Base-by-base conservation (phyloP, 2,329 filamentous ascomycete species). In the Neophaeococcomyces mojaviensis region DNA sequence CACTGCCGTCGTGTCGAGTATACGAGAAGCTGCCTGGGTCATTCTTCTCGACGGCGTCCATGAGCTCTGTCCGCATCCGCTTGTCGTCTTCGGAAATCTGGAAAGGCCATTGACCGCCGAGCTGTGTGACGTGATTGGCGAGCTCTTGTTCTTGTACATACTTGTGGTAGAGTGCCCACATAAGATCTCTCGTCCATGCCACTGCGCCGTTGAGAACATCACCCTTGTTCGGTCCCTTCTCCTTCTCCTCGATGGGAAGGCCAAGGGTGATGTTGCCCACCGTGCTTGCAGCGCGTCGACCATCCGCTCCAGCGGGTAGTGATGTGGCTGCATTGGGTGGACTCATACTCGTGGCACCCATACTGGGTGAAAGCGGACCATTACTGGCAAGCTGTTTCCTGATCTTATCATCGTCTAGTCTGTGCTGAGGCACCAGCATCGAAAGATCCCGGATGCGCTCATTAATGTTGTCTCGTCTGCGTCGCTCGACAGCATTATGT, bases 171-270 rank as follows among this genome's bases (percentile, higher is more conserved):
- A 95, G 72, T 70, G 94, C 84, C 92, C 92, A 97, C 88, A 97
- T 95, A 42, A 98, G 74, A 68, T 98, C 92, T 52, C 90, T 81
- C 50, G 88, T 96, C 92, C 92, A 98, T 67, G 88, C 88, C 44
- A 97, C 92, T 28, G 90, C 86, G 24, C 92, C 90, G 61, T 97
- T 97, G 58, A 98, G 82, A 49, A 98, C 97, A 59, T 98, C 92
- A 39, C 92, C 92, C 70, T 98, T 98, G 73, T 97, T 97, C 4
- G 92, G 92, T 0, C 92, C 92, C 63, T 97, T 97, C 69, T 98
- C 92, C 64, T 97, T 97, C 56, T 97, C 92, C 59, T 98, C 92
- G 28, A 94, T 78, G 0, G 92, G 90, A 24, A 97, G 76, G 12
- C 89, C 88, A 54, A 90, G 90, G 4, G 88, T 95, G 59, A 96